phyloP scores from a whole-genome alignment of 169 alveolate genomes.

The Theileria annulata region DNA sequence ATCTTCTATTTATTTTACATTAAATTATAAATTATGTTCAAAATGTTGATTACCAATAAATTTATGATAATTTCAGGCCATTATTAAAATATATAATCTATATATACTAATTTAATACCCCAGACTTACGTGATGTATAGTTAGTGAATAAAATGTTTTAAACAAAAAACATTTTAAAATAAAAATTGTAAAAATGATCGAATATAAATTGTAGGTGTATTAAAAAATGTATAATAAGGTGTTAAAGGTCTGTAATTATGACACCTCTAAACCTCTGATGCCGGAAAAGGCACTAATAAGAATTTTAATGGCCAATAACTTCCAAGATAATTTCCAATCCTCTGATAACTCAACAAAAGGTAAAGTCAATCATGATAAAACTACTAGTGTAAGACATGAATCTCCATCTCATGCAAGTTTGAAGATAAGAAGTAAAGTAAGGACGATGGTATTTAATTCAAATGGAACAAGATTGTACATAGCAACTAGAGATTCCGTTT shows the following conservation, averaged over 20 bases:
- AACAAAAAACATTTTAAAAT: background rate
- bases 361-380: conserved; percentile 38
- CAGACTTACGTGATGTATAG: no score
- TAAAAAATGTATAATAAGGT: conserved; percentile 29
- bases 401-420: conserved; percentile 32
- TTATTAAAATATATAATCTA: background rate
- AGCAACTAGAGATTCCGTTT: conserved; percentile 48
- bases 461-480: conserved; percentile 50
- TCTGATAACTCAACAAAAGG: conserved; percentile 5
- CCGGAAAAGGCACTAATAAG: conserved; percentile 29
- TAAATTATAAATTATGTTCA: background rate
- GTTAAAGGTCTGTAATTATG: conserved; percentile 23
- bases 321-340: conserved; percentile 29
- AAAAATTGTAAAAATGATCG: background rate
- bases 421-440: conserved; percentile 48
- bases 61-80: background rate
- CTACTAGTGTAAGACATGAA: background rate
- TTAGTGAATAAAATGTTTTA: background rate
- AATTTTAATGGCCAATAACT: conserved; percentile 28
- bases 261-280: conserved; percentile 55
- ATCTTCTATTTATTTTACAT: background rate
- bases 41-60: background rate
- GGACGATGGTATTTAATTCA: conserved; percentile 45
- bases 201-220: background rate
- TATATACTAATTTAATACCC: background rate